Conservation (phyloP, 2,329 filamentous ascomycete genomes). For the Colletotrichum somersetense region DNA sequence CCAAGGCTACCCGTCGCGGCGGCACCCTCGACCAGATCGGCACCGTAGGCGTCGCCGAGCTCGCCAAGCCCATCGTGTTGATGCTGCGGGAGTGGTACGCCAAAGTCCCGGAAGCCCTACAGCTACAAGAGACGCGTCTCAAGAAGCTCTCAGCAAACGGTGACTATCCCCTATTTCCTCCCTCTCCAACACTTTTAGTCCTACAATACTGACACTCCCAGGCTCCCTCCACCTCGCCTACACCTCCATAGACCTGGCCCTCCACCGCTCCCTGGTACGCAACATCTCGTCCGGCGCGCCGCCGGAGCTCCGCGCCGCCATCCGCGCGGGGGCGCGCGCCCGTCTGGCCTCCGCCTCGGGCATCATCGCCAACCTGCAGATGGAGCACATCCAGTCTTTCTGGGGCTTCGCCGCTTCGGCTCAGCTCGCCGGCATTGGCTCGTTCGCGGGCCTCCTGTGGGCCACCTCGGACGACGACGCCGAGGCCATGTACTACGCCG, state of each 20-base stretch:
- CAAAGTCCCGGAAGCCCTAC: slow-evolving; percentile 58
- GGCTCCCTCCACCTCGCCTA: slow-evolving; percentile 64
- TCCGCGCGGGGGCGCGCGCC: slow-evolving; percentile 55
- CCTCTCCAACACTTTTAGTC: slow-evolving; percentile 24
- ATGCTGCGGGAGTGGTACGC: slow-evolving; percentile 59
- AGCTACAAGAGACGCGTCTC: slow-evolving; percentile 57
- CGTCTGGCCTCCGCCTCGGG: slow-evolving; percentile 56
- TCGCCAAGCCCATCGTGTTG: slow-evolving; percentile 51
- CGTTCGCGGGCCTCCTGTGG: slow-evolving; percentile 57
- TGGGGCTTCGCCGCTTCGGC: slow-evolving; percentile 61
- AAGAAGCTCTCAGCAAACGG: slow-evolving; percentile 56
- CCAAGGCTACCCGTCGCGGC: slow-evolving; percentile 48
- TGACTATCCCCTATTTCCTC: background rate
- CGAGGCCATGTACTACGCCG: slow-evolving; percentile 56
- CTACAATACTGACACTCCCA: slow-evolving; percentile 47
- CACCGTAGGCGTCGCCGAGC: slow-evolving; percentile 50
- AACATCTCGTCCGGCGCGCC: slow-evolving; percentile 53
- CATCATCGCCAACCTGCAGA: slow-evolving; percentile 57
- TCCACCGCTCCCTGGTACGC: slow-evolving; percentile 63
- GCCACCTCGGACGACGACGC: slow-evolving; percentile 53
- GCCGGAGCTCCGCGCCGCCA: slow-evolving; percentile 47
- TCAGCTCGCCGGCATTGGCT: slow-evolving; percentile 58
- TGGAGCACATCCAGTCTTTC: slow-evolving; percentile 60
- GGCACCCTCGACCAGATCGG: slow-evolving; percentile 51
- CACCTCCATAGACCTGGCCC: slow-evolving; percentile 63